Evolutionary conservation across 148 eudicot species (phyloP).

Genomic region (Pharnaceum exiguum): DNA sequence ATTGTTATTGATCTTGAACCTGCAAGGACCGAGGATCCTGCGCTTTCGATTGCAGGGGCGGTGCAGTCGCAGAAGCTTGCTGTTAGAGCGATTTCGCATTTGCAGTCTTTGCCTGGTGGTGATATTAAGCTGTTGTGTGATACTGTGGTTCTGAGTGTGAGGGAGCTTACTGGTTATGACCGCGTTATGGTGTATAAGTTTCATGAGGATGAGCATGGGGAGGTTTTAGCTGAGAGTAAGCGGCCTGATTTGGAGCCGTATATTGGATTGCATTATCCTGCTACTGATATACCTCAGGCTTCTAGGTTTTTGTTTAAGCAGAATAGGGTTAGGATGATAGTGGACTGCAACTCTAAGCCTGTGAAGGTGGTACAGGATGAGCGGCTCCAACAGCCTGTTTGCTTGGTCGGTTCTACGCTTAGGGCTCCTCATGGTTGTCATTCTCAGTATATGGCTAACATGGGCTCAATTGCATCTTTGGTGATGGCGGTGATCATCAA

Average conservation of each 20-base stretch:
- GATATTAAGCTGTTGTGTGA: conserved; percentile 83
- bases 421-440: conserved; percentile 97
- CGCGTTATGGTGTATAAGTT: conserved; percentile 95
- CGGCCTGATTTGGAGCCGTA: conserved; percentile 75
- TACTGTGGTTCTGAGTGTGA: conserved; percentile 72
- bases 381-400: conserved; percentile 60
- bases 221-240: conserved; percentile 83
- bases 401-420: conserved; percentile 86
- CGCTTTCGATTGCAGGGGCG: conserved; percentile 82
- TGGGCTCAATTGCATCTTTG: conserved; percentile 87
- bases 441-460: conserved; percentile 92
- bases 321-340: conserved; percentile 91
- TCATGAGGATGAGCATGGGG: conserved; percentile 99
- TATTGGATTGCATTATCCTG: conserved; percentile 90
- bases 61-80: conserved; percentile 97
- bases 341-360: conserved; percentile 66
- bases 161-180: conserved; percentile 89
- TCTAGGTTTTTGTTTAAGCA: conserved; percentile 89
- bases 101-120: conserved; percentile 90
- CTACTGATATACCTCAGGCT: conserved; percentile 97
- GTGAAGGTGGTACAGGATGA: conserved; percentile 75
- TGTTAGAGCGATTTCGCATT: conserved; percentile 66
- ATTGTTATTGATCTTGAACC: conserved; percentile 92
- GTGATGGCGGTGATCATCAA: conserved; percentile 89
- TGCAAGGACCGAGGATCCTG: conserved; percentile 79